Base-by-base conservation (phyloP, 306 rosid species). In the Erythrophleum fordii region DNA sequence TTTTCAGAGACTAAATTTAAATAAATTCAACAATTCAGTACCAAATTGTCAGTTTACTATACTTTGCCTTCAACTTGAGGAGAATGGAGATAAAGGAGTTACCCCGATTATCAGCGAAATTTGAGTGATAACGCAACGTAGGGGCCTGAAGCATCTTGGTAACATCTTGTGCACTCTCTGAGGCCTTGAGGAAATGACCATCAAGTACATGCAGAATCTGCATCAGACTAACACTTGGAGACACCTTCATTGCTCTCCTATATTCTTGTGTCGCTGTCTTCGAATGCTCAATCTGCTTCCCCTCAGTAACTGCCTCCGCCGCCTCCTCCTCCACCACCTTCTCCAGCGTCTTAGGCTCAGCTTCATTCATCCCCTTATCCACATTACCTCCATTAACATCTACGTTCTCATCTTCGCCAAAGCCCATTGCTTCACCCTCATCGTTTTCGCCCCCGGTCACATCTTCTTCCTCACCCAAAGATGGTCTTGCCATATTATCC, bases 51-150 rank as follows among this genome's bases (percentile, higher is more conserved):
- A 13, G 52, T 3, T 46, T 46, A 1, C 6, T 39, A 2, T 66
- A 8, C 16, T 16, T 17, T 4, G 29, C 51, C 26, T 39, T 55
- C 28, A 55, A 49, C 28, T 55, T 3, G 3, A 41, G 46, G 28
- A 65, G 9, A 22, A 67, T 67, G 42, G 64, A 41, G 42, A 65
- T 5, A 45, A 74, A 55, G 11, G 17, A 78, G 17, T 58, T 81
- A 92, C 97, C 97, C 52, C 92, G 81, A 83, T 87, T 90, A 80
- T 93, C 97, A 0, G 97, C 97, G 6, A 91, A 93, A 86, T 90
- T 93, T 41, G 97, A 91, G 85, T 93, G 97, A 72, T 90, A 91
- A 75, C 88, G 97, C 86, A 93, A 75, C 77, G 94, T 89, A 80
- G 97, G 91, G 29, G 97, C 94, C 78, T 93, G 97, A 8, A 93